These are phyloP conservation scores for Fusarium sp. DNA, from an alignment of 2,329 filamentous ascomycete species.

Conservation along the genomic window DNA sequence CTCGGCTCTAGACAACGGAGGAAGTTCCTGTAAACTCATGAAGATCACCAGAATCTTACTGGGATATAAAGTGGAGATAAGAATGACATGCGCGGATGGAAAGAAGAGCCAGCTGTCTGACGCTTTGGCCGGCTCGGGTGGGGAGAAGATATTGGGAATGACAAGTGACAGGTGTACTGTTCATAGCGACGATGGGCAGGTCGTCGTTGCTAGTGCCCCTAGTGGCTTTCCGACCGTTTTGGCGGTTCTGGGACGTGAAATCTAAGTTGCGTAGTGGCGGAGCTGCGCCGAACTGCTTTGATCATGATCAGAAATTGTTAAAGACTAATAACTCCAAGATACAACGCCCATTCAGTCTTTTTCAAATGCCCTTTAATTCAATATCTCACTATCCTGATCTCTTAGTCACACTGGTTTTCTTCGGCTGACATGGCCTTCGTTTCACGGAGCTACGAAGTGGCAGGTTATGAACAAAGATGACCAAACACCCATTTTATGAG, in stretches of 20 bases:
- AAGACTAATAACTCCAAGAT: too few relatives aligned
- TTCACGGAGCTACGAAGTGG: not conserved
- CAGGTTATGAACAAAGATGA: rapidly evolving
- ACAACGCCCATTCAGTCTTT: rapidly evolving
- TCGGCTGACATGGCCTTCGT: too few relatives aligned
- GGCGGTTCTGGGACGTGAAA: not conserved
- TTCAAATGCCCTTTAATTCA: too few relatives aligned
- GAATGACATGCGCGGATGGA: not conserved
- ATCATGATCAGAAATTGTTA: not conserved
- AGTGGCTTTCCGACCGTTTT: not conserved
- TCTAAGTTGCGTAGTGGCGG: not conserved
- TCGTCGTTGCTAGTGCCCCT: not conserved
- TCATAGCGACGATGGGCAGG: not conserved
- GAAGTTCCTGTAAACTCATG: not conserved
- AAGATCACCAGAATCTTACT: not conserved
- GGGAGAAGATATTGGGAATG: not conserved
- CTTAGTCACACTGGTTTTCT: rapidly evolving
- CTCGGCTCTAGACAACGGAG: not conserved
- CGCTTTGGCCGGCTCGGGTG: not conserved
- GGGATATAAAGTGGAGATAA: not conserved
- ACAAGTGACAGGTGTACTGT: not conserved
- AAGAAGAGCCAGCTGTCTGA: not conserved
- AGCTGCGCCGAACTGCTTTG: rapidly evolving
- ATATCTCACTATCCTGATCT: too few relatives aligned
- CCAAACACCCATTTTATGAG: not conserved